Conservation (phyloP, 1,139 yeast genomes). For the Scheffersomyces segobiensis region DNA sequence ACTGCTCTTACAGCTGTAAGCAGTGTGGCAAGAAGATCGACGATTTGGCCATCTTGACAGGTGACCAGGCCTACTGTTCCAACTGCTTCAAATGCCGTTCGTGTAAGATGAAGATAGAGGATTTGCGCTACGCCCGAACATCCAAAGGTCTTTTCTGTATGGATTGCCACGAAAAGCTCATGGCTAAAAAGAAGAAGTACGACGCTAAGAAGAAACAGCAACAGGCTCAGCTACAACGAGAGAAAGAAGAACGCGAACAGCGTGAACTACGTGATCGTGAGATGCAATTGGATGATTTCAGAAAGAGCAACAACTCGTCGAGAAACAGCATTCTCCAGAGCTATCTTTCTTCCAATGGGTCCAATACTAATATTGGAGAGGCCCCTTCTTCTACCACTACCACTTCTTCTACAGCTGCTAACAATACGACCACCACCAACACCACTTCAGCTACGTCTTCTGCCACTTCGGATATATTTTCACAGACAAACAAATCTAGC, state of each 20-base stretch:
- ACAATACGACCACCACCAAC: background rate
- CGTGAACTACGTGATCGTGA: conserved; percentile 6
- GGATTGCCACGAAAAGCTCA: conserved; percentile 83
- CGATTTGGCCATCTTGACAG: conserved; percentile 93
- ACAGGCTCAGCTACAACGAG: conserved; percentile 20
- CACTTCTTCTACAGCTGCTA: background rate
- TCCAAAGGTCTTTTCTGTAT: conserved; percentile 93
- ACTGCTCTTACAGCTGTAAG: conserved; percentile 87
- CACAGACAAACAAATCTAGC: conserved; percentile 1
- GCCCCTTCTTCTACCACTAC: background rate
- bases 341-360: conserved; percentile 11
- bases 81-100: conserved; percentile 88
- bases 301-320: conserved; percentile 5
- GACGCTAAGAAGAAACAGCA: conserved; percentile 45
- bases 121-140: conserved; percentile 88
- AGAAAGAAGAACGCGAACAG: conserved; percentile 11
- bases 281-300: background rate
- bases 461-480: background rate
- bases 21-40: conserved; percentile 89
- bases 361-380: conserved; percentile 6
- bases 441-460: conserved; percentile 23
- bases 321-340: conserved; percentile 13
- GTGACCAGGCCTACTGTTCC: conserved; percentile 93
- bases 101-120: conserved; percentile 86
- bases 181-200: conserved; percentile 64